Evolutionary conservation across 768 basidiomycete species (phyloP).

Genomic region (Psilocybe azurescens): DNA sequence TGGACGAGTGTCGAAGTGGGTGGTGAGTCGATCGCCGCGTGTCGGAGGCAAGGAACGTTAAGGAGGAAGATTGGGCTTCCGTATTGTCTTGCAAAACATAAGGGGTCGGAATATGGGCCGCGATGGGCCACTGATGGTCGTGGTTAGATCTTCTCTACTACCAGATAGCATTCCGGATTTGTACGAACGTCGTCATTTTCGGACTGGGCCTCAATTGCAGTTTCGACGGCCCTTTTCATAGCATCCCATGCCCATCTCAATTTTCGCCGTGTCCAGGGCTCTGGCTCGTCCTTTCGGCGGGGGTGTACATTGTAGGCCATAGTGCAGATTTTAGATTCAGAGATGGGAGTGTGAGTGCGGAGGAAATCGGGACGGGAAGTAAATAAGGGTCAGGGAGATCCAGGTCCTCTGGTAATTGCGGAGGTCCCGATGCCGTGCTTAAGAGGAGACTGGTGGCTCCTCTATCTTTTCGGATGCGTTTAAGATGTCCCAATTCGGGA

Average conservation of each 20-base stretch:
- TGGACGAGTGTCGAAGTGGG: slow-evolving; percentile 84
- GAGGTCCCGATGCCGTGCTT: slow-evolving; percentile 39
- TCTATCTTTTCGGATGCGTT: slow-evolving; percentile 68
- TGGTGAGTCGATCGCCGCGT: slow-evolving; percentile 70
- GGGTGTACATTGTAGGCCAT: slow-evolving; percentile 89
- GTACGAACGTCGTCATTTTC: slow-evolving; percentile 62
- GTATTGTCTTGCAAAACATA: slow-evolving; percentile 35
- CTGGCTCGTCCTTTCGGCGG: slow-evolving; percentile 66
- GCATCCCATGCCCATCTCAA: slow-evolving; percentile 80
- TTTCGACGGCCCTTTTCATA: slow-evolving; percentile 54
- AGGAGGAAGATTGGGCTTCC: slow-evolving; percentile 4
- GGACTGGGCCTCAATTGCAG: slow-evolving; percentile 49
- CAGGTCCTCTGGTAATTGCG: slow-evolving; percentile 54
- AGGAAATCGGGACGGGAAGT: slow-evolving; percentile 63
- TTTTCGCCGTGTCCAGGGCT: slow-evolving; percentile 69
- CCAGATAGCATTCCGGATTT: not conserved
- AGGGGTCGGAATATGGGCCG: slow-evolving; percentile 68
- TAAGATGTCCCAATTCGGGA: slow-evolving; percentile 72
- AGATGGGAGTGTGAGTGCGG: slow-evolving; percentile 72
- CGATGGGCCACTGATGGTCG: slow-evolving; percentile 70
- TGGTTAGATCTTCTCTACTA: not conserved
- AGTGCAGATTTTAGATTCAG: slow-evolving; percentile 67
- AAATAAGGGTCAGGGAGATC: slow-evolving; percentile 58
- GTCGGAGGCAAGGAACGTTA: slow-evolving; percentile 65
- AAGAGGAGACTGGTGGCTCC: slow-evolving; percentile 61